These are phyloP conservation scores for Musa acuminata DNA, from an alignment of 176 grass and related monocot genomes.

Conservation along the genomic window DNA sequence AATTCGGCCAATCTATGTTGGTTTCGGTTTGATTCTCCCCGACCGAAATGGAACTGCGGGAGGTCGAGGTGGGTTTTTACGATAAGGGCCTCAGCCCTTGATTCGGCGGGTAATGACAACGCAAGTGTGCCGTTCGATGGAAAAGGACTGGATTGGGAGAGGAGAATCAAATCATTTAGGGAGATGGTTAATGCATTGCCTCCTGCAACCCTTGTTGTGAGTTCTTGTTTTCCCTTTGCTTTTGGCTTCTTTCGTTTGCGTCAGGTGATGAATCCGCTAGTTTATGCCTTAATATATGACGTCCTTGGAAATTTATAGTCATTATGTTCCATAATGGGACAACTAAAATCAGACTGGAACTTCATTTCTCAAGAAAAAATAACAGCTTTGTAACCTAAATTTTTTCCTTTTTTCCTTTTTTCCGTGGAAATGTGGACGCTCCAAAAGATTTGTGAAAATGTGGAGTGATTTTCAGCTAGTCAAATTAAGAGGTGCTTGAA, in stretches of 20 bases:
- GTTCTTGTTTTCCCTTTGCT: not conserved
- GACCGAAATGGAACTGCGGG: conserved; percentile 5
- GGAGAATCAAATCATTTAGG: conserved; percentile 7
- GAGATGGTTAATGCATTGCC: conserved; percentile 21
- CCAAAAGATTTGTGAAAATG: not conserved
- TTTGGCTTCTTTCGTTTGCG: conserved; percentile 1
- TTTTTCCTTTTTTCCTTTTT: not conserved
- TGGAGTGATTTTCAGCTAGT: not conserved
- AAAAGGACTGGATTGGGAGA: conserved; percentile 20
- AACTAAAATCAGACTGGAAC: too few relatives aligned
- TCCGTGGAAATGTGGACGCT: not conserved
- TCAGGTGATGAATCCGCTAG: not conserved
- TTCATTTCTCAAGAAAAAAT: not conserved
- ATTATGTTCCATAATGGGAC: not conserved
- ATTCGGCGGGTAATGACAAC: conserved; percentile 11
- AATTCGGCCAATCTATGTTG: not conserved
- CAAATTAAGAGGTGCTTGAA: not conserved
- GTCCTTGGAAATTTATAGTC: not conserved
- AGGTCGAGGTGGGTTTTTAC: conserved; percentile 3
- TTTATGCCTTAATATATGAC: not conserved
- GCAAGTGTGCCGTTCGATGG: conserved; percentile 11
- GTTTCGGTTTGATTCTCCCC: conserved; percentile 19
- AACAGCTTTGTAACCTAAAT: not conserved
- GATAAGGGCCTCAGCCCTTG: conserved; percentile 20
- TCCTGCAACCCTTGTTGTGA: conserved; percentile 19